A percentile compares a stretch with the other conserved stretches of the same genome.
Evolutionary conservation across 352 stramenopile genomes (phyloP).

Genomic region (Pythium phragmitis): DNA sequence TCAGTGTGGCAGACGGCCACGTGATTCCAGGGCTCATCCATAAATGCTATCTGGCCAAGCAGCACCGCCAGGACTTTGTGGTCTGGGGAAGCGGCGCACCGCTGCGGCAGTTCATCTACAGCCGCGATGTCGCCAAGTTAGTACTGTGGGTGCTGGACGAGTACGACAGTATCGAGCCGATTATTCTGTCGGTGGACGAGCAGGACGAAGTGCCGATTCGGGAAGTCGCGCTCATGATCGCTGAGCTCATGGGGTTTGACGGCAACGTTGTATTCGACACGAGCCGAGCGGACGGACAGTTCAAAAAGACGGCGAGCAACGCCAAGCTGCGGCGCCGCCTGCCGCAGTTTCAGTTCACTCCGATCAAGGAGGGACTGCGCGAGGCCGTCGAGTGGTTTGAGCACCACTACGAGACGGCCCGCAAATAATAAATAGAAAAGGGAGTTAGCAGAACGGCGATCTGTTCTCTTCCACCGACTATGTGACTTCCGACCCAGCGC

Average conservation of each 20-base stretch:
- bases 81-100: conserved; percentile 96
- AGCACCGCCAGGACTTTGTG: conserved; percentile 82
- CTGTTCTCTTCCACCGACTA: no score
- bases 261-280: conserved; percentile 91
- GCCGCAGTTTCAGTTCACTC: conserved; percentile 94
- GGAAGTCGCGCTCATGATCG: conserved; percentile 88
- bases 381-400: conserved; percentile 60
- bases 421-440: conserved; percentile 30
- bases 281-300: conserved; percentile 97
- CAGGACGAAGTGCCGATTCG: conserved; percentile 94
- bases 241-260: conserved; percentile 73
- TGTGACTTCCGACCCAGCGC: no score
- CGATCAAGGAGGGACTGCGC: conserved; percentile 84
- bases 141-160: conserved; percentile 83
- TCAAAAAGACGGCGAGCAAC: conserved; percentile 99
- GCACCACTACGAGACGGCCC: conserved; percentile 39
- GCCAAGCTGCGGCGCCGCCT: conserved; percentile 89
- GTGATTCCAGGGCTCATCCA: conserved; percentile 98
- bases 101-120: conserved; percentile 98
- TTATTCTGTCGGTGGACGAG: conserved; percentile 96
- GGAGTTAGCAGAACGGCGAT: no score
- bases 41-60: conserved; percentile 98
- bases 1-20: conserved; percentile 95
- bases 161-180: conserved; percentile 90
- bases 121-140: conserved; percentile 93